These are phyloP conservation scores for Neonectria magnoliae DNA, from an alignment of 2,329 filamentous ascomycete species.

Conservation along the genomic window DNA sequence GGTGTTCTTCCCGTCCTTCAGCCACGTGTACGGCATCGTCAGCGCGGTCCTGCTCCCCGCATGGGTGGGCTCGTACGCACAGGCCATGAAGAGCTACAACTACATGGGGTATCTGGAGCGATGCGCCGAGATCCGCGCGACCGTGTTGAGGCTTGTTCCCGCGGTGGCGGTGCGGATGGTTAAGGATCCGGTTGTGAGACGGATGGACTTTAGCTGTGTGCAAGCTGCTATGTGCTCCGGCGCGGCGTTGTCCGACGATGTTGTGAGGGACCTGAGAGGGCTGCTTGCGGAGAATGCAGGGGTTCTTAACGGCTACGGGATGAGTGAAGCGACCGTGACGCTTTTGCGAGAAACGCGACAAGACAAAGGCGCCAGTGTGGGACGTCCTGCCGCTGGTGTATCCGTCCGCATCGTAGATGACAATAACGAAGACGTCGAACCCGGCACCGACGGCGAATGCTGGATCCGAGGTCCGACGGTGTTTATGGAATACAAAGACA, in stretches of 20 bases:
- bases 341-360: slow-evolving; percentile 31
- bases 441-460: slow-evolving; percentile 43
- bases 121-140: slow-evolving; percentile 34
- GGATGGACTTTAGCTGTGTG: slow-evolving; percentile 28
- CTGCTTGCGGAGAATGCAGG: slow-evolving; percentile 25
- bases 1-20: slow-evolving; percentile 42
- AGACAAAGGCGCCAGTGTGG: slow-evolving; percentile 34
- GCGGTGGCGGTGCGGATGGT: slow-evolving; percentile 34
- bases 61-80: slow-evolving; percentile 35
- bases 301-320: slow-evolving; percentile 39
- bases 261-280: slow-evolving; percentile 20
- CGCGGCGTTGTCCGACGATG: slow-evolving; percentile 32
- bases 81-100: slow-evolving; percentile 36
- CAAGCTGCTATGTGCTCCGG: slow-evolving; percentile 36
- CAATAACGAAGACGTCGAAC: slow-evolving; percentile 38
- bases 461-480: slow-evolving; percentile 40
- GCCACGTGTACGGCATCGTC: slow-evolving; percentile 41
- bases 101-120: slow-evolving; percentile 32
- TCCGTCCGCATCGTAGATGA: slow-evolving; percentile 45
- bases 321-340: slow-evolving; percentile 38
- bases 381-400: slow-evolving; percentile 31
- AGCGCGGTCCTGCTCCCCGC: slow-evolving; percentile 33
- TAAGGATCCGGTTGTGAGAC: slow-evolving; percentile 30
- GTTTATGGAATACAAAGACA: slow-evolving; percentile 44
- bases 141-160: slow-evolving; percentile 36